phyloP scores from a whole-genome alignment of 768 basidiomycete genomes.

The Leucogyrophana mollusca region DNA sequence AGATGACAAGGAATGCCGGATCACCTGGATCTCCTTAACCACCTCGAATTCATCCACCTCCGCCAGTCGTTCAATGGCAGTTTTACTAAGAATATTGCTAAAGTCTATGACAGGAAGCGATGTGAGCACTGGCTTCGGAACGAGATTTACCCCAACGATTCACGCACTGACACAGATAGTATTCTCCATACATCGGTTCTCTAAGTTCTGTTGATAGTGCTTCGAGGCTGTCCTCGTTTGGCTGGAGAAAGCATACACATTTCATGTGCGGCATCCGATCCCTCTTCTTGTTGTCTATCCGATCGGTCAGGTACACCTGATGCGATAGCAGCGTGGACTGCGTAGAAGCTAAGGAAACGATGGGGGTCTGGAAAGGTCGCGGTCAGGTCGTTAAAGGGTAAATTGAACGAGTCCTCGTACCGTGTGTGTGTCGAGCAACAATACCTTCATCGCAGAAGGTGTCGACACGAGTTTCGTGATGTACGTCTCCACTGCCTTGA shows the following conservation, averaged over 20 bases:
- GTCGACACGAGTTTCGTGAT: slow-evolving; percentile 84
- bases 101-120: slow-evolving; percentile 61
- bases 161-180: slow-evolving; percentile 98
- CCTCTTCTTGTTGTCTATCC: slow-evolving; percentile 91
- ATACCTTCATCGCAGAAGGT: slow-evolving; percentile 90
- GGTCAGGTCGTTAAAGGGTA: neutral
- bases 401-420: slow-evolving; percentile 42
- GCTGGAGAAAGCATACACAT: slow-evolving; percentile 91
- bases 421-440: slow-evolving; percentile 92
- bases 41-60: slow-evolving; percentile 96
- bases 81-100: slow-evolving; percentile 89
- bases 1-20: slow-evolving; percentile 11
- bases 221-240: slow-evolving; percentile 77
- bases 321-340: slow-evolving; percentile 92
- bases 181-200: slow-evolving; percentile 95
- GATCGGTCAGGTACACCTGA: slow-evolving; percentile 96
- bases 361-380: slow-evolving; percentile 70
- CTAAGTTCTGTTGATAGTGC: slow-evolving; percentile 81
- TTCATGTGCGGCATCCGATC: slow-evolving; percentile 96
- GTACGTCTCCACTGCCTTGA: slow-evolving; percentile 95
- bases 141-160: slow-evolving; percentile 36
- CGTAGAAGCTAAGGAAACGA: slow-evolving; percentile 91
- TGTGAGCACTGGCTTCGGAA: slow-evolving; percentile 15
- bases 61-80: slow-evolving; percentile 87
- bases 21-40: slow-evolving; percentile 93